A percentile compares a stretch with the other conserved stretches of the same genome.
These are phyloP conservation scores for Rhodotorula diobovata DNA, from an alignment of 768 basidiomycete genomes.

Conservation along the genomic window DNA sequence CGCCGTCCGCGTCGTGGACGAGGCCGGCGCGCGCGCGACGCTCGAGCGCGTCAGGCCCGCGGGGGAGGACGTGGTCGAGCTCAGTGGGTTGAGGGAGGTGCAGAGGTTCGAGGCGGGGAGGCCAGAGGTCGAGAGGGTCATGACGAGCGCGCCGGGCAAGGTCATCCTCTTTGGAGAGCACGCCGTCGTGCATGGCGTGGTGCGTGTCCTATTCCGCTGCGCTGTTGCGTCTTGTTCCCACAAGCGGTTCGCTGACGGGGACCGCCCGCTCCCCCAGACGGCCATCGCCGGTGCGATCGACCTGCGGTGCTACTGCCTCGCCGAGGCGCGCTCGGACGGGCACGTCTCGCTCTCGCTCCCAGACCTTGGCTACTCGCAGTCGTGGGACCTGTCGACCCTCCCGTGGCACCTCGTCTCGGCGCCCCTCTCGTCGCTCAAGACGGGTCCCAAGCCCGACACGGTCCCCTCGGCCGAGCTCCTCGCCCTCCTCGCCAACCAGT, in stretches of 20 bases:
- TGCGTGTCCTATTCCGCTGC: slow-evolving; percentile 51
- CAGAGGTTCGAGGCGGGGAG: background rate
- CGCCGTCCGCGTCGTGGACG: slow-evolving; percentile 57
- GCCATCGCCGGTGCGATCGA: slow-evolving; percentile 93
- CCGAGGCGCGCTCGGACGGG: slow-evolving; percentile 67
- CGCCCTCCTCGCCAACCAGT: slow-evolving; percentile 58
- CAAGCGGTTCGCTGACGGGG: slow-evolving; percentile 1
- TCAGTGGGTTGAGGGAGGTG: background rate
- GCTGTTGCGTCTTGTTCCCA: background rate
- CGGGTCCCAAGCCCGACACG: slow-evolving; percentile 56
- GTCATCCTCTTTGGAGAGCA: slow-evolving; percentile 98
- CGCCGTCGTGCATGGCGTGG: slow-evolving; percentile 94
- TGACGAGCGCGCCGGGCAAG: slow-evolving; percentile 94
- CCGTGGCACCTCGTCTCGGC: slow-evolving; percentile 63
- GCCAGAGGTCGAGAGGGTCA: slow-evolving; percentile 52
- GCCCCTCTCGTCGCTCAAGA: slow-evolving; percentile 45
- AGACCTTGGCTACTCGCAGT: slow-evolving; percentile 72
- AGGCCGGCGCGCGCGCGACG: slow-evolving; percentile 31
- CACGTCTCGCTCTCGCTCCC: slow-evolving; percentile 70
- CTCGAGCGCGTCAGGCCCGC: slow-evolving; percentile 30
- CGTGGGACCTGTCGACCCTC: slow-evolving; percentile 71
- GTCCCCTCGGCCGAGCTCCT: slow-evolving; percentile 69
- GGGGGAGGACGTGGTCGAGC: background rate
- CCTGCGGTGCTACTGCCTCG: slow-evolving; percentile 85
- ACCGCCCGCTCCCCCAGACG: slow-evolving; percentile 55